Conservation (phyloP, 2,329 filamentous ascomycete genomes). For the Talaromyces sp. region DNA sequence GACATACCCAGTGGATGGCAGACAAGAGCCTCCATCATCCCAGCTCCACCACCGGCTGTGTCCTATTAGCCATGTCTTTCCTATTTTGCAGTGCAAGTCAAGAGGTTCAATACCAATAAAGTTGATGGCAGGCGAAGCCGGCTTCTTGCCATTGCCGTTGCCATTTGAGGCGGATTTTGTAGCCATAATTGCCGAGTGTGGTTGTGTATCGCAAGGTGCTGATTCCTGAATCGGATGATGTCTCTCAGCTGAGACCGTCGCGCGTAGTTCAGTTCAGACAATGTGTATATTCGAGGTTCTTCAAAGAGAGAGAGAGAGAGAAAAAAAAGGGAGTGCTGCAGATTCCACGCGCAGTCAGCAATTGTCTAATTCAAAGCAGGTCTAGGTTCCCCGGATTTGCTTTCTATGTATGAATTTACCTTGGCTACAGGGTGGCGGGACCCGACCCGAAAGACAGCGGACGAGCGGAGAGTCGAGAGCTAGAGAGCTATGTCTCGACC, state of each 20-base stretch:
- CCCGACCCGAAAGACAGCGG: background rate
- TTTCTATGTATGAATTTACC: background rate
- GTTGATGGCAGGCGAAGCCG: conserved; percentile 81
- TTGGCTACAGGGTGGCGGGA: background rate
- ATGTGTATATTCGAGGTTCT: background rate
- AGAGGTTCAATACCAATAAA: conserved; percentile 65
- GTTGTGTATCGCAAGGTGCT: background rate
- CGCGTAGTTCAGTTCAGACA: background rate
- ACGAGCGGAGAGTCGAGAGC: background rate
- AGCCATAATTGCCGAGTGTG: background rate
- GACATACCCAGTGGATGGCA: conserved; percentile 84
- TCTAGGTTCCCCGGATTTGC: background rate
- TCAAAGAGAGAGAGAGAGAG: no score
- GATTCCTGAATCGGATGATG: background rate
- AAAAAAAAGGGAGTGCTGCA: background rate
- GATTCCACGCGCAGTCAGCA: background rate
- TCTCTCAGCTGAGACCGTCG: background rate
- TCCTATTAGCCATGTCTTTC: conserved; percentile 14
- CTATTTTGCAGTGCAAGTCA: conserved; percentile 9
- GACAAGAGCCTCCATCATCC: conserved; percentile 97
- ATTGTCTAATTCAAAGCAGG: background rate
- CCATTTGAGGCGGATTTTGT: background rate
- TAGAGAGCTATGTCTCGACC: background rate
- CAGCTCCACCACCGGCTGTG: conserved; percentile 86
- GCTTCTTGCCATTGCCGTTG: conserved; percentile 56